Evolutionary conservation across 2,329 filamentous ascomycete species (phyloP).

Genomic region (Pseudocercospora pini-densiflorae): DNA sequence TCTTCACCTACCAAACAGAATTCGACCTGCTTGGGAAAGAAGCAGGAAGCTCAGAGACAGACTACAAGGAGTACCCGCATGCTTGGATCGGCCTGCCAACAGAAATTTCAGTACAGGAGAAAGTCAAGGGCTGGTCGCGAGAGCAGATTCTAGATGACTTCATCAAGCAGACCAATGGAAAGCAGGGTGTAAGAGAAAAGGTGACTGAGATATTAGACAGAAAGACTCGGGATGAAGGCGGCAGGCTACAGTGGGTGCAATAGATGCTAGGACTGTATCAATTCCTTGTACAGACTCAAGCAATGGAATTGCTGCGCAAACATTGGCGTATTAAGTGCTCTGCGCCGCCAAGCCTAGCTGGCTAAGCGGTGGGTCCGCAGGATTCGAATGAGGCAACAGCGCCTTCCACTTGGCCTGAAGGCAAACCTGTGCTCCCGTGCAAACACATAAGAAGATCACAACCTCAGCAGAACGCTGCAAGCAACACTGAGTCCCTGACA

Average conservation of each 20-base stretch:
- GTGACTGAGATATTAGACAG: constrained; percentile 64
- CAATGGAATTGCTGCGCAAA: not conserved
- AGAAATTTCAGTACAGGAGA: constrained; percentile 64
- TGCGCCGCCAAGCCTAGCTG: not conserved
- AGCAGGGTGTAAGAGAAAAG: constrained; percentile 61
- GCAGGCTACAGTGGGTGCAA: constrained; percentile 11
- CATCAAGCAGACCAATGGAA: constrained; percentile 47
- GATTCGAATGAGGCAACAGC: not conserved
- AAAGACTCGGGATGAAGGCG: constrained; percentile 28
- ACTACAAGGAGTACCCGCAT: constrained; percentile 78
- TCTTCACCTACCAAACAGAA: constrained; percentile 52
- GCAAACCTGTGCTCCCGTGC: not conserved
- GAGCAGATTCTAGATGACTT: constrained; percentile 48
- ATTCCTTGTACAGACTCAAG: not conserved
- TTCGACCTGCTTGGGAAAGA: constrained; percentile 61
- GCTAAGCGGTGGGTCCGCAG: not conserved
- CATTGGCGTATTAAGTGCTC: not conserved
- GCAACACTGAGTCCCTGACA: not conserved
- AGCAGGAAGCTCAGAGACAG: constrained; percentile 45
- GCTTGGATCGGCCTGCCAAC: constrained; percentile 71
- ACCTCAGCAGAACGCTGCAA: not conserved
- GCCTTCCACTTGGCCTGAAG: too few species aligned
- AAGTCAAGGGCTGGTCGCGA: constrained; percentile 39
- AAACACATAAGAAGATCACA: too few species aligned
- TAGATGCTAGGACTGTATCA: not conserved